Percentiles rank a stretch among this genome's conserved stretches.
These are phyloP conservation scores for Zea luxurians DNA, from an alignment of 176 grass and related monocot species.

Conservation along the genomic window DNA sequence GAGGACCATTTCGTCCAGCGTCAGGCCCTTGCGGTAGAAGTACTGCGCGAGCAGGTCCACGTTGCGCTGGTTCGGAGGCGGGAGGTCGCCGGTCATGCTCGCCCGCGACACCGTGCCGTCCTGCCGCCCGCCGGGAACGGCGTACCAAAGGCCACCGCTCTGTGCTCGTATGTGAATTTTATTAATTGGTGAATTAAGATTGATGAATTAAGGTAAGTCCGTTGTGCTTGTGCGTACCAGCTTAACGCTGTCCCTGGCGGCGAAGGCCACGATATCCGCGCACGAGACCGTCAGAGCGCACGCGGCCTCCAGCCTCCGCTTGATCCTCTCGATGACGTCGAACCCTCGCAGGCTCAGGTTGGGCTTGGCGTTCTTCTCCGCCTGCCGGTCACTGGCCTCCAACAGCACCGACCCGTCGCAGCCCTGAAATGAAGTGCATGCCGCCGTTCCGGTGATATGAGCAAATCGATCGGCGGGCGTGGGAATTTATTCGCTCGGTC, in stretches of 20 bases:
- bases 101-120: constrained; percentile 60
- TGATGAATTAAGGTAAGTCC: too few species aligned
- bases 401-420: constrained; percentile 48
- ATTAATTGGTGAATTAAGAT: too few species aligned
- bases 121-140: constrained; percentile 45
- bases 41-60: constrained; percentile 37
- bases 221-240: constrained; percentile 2
- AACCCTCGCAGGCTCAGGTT: constrained; percentile 37
- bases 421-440: constrained; percentile 15
- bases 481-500: too few species aligned
- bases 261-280: constrained; percentile 46
- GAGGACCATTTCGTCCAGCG: constrained; percentile 60
- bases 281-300: constrained; percentile 38
- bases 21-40: constrained; percentile 46
- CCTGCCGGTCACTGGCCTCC: constrained; percentile 29
- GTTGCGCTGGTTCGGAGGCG: constrained; percentile 28
- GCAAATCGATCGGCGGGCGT: too few species aligned
- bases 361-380: constrained; percentile 47
- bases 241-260: constrained; percentile 55
- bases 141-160: constrained; percentile 52
- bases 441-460: neutral
- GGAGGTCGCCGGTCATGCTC: constrained; percentile 32
- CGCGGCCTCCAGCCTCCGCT: constrained; percentile 29
- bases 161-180: neutral
- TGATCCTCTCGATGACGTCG: constrained; percentile 32